Conservation (phyloP, 2,329 filamentous ascomycete species). For the Colletotrichum aenigma region DNA sequence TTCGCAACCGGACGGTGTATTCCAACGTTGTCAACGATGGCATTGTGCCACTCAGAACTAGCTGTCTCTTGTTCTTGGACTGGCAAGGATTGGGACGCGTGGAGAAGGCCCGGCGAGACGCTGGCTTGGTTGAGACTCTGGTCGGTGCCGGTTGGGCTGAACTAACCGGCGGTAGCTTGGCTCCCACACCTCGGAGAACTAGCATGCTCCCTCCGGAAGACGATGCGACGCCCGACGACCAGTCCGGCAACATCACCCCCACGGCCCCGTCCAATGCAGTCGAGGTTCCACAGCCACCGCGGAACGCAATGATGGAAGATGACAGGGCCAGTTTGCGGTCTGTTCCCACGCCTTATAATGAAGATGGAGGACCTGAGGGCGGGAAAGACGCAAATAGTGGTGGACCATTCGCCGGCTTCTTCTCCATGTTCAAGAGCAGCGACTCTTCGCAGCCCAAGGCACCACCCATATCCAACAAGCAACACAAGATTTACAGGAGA, state of each 20-base stretch:
- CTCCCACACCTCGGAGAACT: slow-evolving; percentile 44
- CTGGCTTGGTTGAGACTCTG: slow-evolving; percentile 89
- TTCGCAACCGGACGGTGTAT: slow-evolving; percentile 89
- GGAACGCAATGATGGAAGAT: slow-evolving; percentile 70
- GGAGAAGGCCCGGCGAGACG: slow-evolving; percentile 91
- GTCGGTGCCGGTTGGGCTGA: slow-evolving; percentile 96
- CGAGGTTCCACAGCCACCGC: slow-evolving; percentile 74
- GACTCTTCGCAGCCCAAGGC: slow-evolving; percentile 46
- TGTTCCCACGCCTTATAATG: slow-evolving; percentile 37
- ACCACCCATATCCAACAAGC: slow-evolving; percentile 59
- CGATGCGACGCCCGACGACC: slow-evolving; percentile 4
- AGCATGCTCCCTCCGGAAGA: slow-evolving; percentile 42
- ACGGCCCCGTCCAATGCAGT: slow-evolving; percentile 41
- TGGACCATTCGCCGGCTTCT: slow-evolving; percentile 65
- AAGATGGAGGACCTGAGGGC: slow-evolving; percentile 22
- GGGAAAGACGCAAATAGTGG: slow-evolving; percentile 31
- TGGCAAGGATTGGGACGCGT: slow-evolving; percentile 94
- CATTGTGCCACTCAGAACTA: slow-evolving; percentile 93
- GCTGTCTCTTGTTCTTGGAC: slow-evolving; percentile 93
- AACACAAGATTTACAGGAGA: slow-evolving; percentile 74
- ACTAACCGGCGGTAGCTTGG: slow-evolving; percentile 74
- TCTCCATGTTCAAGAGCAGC: slow-evolving; percentile 74
- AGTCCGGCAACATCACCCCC: slow-evolving; percentile 18
- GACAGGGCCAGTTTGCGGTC: slow-evolving; percentile 63
- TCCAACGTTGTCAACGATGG: slow-evolving; percentile 98